Base-by-base conservation (phyloP, 2,329 filamentous ascomycete species). In the Chrysosporium queenslandicum region DNA sequence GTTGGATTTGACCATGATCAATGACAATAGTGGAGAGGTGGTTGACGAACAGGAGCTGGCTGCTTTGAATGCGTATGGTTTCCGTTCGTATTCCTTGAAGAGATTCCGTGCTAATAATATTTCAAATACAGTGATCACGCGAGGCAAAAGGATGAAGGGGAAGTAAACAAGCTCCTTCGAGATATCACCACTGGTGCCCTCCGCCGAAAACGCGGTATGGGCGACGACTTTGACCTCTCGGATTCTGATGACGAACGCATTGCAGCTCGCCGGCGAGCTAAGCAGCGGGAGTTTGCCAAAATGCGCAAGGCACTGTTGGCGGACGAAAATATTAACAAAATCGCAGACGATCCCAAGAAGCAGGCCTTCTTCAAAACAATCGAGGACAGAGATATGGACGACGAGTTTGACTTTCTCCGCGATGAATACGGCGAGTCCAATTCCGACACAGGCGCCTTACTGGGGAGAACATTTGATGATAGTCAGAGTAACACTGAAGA, bases 171-270 rank as follows among this genome's bases (percentile, higher is more conserved):
- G 71, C 78, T 98, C 48, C 88, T 92, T 76, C 90, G 87, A 60
- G 91, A 97, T 64, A 85, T 98, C 61, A 92, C 87, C 3, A 94
- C 85, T 11, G 92, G 92, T 47, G 85, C 82, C 67, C 78, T 98
- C 46, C 85, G 90, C 9, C 84, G 87, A 56, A 91, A 94, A 66
- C 83, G 86, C 41, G 77, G 75, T 18, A 80, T 64, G 8, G 86
- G 84, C 56, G 78, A 86, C 64, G 86, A 90, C 60, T 83, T 90
- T 57, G 86, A 91, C 60, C 78, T 94, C 20, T 90, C 88, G 4
- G 92, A 97, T 66, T 91, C 87, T 2, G 91, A 96, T 59, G 91
- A 96, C 60, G 88, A 86, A 57, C 65, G 63, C 11, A 81, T 85
- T 16, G 86, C 91, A 61, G 80, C 85, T 27, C 80, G 82, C 41